Base-by-base conservation (phyloP, 306 rosid genomes). In the Acacia melanoxylon region DNA sequence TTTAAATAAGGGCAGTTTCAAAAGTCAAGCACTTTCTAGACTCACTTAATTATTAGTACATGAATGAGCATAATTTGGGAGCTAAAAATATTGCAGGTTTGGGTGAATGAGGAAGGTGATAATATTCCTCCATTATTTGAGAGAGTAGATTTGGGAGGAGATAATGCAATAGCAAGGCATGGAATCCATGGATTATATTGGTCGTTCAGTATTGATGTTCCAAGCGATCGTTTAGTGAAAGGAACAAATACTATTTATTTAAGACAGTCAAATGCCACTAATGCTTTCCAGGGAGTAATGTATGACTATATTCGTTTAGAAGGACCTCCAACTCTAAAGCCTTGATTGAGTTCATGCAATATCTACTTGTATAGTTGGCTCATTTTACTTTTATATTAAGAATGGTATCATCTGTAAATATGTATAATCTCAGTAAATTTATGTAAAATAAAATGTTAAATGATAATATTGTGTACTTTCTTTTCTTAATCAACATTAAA, bases 91-190 rank as follows among this genome's bases (percentile, higher is more conserved):
- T 72, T 56, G 2, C 62, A 95, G 98, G 88, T 95, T 71, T 86
- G 95, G 51, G 54, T 93, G 70, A 95, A 95, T 66, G 59, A 83
- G 29, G 65, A 29, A 20, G 68, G 12, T 0, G 41, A 29, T 5
- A 1, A 40, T n/a, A 81, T 51, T 51, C 20, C 42, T 0, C 82
- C 89, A 2, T 78, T 83, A 46, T 87, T 87, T 59, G 56, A 71
- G 20, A 95, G 91, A 5, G 93, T 91, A 19, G 33, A 35, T 15
- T 83, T 93, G 5, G 98, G 98, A 37, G 84, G 40, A 84, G 98
- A 95, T 80, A 95, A 85, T 48, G 95, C 99, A 14, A 95, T 95
- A 37, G 98, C 98, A 15, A 90, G 99, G 69, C 99, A 95, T 83
- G 99, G 99, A 12, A 88, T 93, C 35, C 95, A 95, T 82, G 99